Base-by-base conservation (phyloP, 352 stramenopile species). In the Phytopythium vexans region DNA sequence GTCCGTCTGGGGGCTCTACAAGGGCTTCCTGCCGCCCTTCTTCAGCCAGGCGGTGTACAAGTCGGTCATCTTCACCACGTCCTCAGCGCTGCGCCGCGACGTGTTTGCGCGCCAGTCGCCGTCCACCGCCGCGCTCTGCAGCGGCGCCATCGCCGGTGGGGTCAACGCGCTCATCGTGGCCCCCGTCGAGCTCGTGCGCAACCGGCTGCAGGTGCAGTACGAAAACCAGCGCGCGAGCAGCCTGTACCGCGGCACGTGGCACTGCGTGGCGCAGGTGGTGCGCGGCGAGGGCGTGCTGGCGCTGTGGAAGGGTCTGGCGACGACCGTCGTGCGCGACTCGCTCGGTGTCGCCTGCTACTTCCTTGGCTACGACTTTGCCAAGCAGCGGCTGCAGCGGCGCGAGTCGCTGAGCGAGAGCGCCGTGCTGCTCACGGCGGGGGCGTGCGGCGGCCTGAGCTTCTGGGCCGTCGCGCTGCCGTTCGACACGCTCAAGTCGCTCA, bases 1-100 rank as follows among this genome's bases (percentile, higher is more conserved):
- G 65, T 77, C 79, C 6, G 52, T 84, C 40, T 65, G 58, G 21
- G 85, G 74, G 42, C 63, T 95, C 41, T 95, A 93, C 70, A 92
- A 92, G 51, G 85, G 85, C 36, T 91, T 95, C 41, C 66, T 91
- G 45, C 79, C 81, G n/a, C 85, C 85, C 4, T 92, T 95, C 62
- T 89, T 89, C 60, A 90, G 81, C 46, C 85, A 95, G 58, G 85
- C 79, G 1, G 69, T 95, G 45, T 95, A 95, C 79, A 95, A 95
- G 61, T 83, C 85, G 36, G 81, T 95, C 48, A 95, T 95, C 60
- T 95, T 95, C 60, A 91, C 81, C 31, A 86, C 72, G 2, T 89
- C 80, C 4, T 70, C 77, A 32, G 70, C 56, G 48, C 53, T 87
- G n/a, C 77, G 77, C 49, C 72, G 65, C 32, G 77, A 90, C 36